Evolutionary conservation across 2,329 filamentous ascomycete species (phyloP), one percentile per base, ranked within the genome.

Genomic region (Anthostomella pinea): DNA sequence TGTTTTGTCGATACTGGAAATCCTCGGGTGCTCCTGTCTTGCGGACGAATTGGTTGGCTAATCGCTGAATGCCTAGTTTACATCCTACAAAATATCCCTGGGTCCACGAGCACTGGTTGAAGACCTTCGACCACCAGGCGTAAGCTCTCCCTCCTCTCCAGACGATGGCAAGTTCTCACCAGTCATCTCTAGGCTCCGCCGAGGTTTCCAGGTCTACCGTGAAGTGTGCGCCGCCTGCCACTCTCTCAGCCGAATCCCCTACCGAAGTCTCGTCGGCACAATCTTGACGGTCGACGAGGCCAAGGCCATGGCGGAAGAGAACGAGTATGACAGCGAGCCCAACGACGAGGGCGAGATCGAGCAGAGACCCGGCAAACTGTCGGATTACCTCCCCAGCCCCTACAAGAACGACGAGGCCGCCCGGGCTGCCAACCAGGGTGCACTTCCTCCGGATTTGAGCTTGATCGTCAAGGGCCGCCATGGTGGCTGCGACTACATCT

Each of bases 391-490:
- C 48, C 91, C 90, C 41, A 68, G 77, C 35, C 93, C 93, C 19
- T 98, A 98, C 83, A 93, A 94, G 77, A 98, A 98, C 75, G 93
- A 98, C 63, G 91, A 98, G 75, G 91, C 93, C 54, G 91, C 91
- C 49, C 90, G 93, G 64, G 90, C 90, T 63, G 89, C 90, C 72
- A 98, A 98, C 81, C 95, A 94, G 66, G 93, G 93, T 78, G 93
- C 93, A 62, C 80, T 97, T 39, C 93, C 93, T 53, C 93, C 93
- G 44, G 93, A 98, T 83, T 83, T 98, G 72, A 91, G 85, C 65
- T 77, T 98, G 74, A 97, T 98, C 56, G 79, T 94, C 75, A 98
- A 98, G 83, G 93, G 81, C 58, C 85, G 93, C 59, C 93, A 98
- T 76, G 93, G 91, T 63, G 93, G 93, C 66, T 95, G 88, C 79